Percentiles rank a stretch among this genome's conserved stretches.
Conservation (phyloP, 257 asterid genomes). For the Solanum chiquidenum region DNA sequence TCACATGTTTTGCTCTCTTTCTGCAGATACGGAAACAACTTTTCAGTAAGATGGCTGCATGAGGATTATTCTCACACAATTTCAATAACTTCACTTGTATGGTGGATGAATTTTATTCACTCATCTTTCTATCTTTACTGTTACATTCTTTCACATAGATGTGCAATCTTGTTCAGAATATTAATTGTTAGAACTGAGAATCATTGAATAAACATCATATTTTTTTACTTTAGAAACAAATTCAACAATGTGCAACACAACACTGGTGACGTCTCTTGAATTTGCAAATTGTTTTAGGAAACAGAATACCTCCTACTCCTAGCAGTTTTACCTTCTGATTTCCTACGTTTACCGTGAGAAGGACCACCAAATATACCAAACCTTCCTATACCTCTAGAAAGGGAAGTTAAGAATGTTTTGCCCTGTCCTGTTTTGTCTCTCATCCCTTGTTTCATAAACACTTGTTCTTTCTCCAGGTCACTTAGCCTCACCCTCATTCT, state of each 20-base stretch:
- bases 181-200: neutral
- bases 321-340: conserved; percentile 16
- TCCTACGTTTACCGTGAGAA: conserved; percentile 29
- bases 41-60: conserved; percentile 5
- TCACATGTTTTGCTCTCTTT: neutral
- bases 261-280: neutral
- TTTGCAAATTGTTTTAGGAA: neutral
- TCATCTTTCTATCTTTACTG: neutral
- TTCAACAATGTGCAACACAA: neutral
- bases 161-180: neutral
- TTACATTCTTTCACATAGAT: neutral
- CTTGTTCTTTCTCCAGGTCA: conserved; percentile 58
- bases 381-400: conserved; percentile 53
- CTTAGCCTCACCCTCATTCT: conserved; percentile 59
- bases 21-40: conserved; percentile 31
- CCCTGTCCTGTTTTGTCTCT: conserved; percentile 44
- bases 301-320: conserved; percentile 37
- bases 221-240: neutral
- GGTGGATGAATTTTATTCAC: neutral
- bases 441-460: conserved; percentile 63
- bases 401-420: conserved; percentile 37
- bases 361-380: conserved; percentile 39
- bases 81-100: neutral
- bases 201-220: neutral
- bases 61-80: neutral